Evolutionary conservation across 2,329 filamentous ascomycete species (phyloP).

Genomic region (Claviceps sp.): DNA sequence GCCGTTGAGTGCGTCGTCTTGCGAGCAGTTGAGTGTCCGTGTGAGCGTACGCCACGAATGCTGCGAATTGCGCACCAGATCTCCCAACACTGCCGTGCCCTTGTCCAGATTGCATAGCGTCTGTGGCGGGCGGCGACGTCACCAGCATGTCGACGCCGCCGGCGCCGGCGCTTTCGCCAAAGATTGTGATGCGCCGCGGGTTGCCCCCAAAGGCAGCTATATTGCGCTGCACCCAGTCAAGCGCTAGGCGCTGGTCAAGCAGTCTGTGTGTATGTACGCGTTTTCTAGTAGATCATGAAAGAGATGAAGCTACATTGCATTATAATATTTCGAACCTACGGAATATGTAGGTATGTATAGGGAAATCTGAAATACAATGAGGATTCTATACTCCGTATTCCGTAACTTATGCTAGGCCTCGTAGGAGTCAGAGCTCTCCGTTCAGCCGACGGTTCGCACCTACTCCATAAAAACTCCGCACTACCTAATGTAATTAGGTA

Average conservation of each 20-base stretch:
- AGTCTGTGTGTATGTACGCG: not conserved
- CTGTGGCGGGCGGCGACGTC: constrained; percentile 8
- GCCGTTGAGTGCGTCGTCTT: not conserved
- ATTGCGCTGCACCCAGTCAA: constrained; percentile 51
- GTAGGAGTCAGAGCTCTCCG: too few relatives aligned
- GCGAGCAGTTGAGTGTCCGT: not conserved
- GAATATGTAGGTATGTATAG: too few relatives aligned
- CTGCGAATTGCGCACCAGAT: not conserved
- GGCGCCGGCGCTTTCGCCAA: not conserved
- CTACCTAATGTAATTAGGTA: too few relatives aligned
- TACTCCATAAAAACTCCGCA: too few relatives aligned
- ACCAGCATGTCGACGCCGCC: not conserved
- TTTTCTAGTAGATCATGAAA: too few relatives aligned
- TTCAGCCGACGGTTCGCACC: too few relatives aligned
- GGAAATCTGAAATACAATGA: too few relatives aligned
- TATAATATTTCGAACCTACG: too few relatives aligned
- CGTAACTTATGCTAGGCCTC: too few relatives aligned
- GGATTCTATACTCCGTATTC: too few relatives aligned
- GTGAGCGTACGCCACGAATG: not conserved
- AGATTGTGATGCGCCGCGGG: constrained; percentile 41
- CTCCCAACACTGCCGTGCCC: not conserved
- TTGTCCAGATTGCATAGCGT: constrained; percentile 15
- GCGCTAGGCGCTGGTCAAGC: constrained; percentile 37
- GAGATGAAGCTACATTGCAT: too few relatives aligned
- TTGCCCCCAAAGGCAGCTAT: too few relatives aligned